Evolutionary conservation across 202 grass and related monocot species (phyloP), one percentile per base, ranked within the genome.

Genomic region (Carex arenaria): DNA sequence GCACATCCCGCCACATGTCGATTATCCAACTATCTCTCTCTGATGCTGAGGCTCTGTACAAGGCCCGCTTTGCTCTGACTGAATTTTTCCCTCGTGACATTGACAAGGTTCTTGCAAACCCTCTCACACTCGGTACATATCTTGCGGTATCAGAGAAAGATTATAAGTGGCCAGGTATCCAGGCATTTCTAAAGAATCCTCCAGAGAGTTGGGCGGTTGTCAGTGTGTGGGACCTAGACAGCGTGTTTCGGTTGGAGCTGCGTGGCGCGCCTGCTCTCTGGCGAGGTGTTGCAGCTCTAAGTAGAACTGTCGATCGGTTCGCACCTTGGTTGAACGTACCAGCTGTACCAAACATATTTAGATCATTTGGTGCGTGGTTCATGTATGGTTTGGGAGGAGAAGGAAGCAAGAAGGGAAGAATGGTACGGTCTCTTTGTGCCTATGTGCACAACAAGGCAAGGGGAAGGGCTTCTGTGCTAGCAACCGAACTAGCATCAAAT

Each of bases 51-150:
- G 26, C n/a, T 31, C 86, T 99, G 2, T 99, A 99, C 74, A 57
- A 79, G 20, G 3, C n/a, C 57, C 86, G 79, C 32, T 90, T 92
- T 77, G 54, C 83, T 0, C 38, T 81, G 69, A 84, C 90, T 6
- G 96, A 99, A 83, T 92, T 99, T 87, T 96, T 94, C 88, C 96
- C 96, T 9, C 59, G 52, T 3, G 93, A 99, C 89, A 91, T 99
- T 79, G 91, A 87, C 64, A 90, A 56, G 72, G 84, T 98, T 57
- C 91, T 98, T 13, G 17, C 13, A 28, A 95, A 98, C 88, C 56
- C 53, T 32, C 91, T 93, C 73, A 90, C 96, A 8, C 56, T 85
- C 19, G 91, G 85, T 80, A 98, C 96, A 52, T 89, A 92, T 82
- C 83, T 98, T 1, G 88, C 96, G 3, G 71, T 92, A n/a, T 64